Base-by-base conservation (phyloP, 768 basidiomycete genomes). In the Mycena polygramma region DNA sequence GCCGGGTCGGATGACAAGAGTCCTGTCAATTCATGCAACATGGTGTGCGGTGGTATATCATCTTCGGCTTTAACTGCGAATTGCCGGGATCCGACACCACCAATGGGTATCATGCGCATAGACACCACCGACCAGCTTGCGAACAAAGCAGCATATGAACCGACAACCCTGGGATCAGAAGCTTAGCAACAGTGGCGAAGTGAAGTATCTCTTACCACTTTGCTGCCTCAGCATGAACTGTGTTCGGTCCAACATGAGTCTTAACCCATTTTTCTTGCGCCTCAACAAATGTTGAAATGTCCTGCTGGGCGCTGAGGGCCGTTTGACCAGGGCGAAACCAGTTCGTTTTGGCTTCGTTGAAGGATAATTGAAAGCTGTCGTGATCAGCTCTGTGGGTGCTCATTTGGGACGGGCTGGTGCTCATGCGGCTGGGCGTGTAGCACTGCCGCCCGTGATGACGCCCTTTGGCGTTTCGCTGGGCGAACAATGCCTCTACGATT, bases 261-360 rank as follows among this genome's bases (percentile, higher is more conserved):
- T 57, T 57, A 6, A 57, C 37, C 55, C 55, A 57, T 41, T 17
- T n/a, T 41, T 41, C 55, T 14, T 54, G 53, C 53, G 15, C 53
- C 30, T 54, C 53, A 54, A 54, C 30, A 20, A 54, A 54, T 15
- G 53, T 41, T 57, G 55, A 57, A 37, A 55, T 39, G 35, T 57
- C 55, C n/a, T 57, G 55, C 55, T 57, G 55, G 8, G 17, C 19
- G 37, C 55, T 57, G 37, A 57, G 55, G 55, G 55, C 55, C 15
- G 55, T 37, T 57, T 57, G 55, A 37, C 37, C 37, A 6, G 55
- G 35, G 7, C 37, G 37, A 41, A 57, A 57, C 55, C 55, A 57
- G n/a, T n/a, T 41, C 19, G 19, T 17, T 57, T 57, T 57, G 9
- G 55, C 55, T 6, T 22, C n/a, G 37, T 57, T 57, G 55, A 57